phyloP scores from a whole-genome alignment of 2,329 filamentous ascomycete species.

The Blastomyces emzantsi region DNA sequence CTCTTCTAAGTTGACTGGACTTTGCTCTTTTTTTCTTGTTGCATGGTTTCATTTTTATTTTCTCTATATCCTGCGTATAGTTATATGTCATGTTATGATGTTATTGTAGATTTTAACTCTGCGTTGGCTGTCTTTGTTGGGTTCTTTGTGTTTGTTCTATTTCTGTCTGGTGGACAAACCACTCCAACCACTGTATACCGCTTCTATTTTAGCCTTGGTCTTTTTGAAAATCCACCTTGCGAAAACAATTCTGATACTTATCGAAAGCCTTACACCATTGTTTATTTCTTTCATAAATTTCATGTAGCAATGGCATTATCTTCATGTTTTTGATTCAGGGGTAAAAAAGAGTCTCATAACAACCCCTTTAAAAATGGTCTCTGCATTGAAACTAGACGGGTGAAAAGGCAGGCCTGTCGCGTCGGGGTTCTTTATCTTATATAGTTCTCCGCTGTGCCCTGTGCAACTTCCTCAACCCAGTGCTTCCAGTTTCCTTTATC shows the following conservation, averaged over 20 bases:
- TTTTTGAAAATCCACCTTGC: background rate
- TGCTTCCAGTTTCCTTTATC: background rate
- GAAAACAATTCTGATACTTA: background rate
- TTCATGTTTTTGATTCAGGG: background rate
- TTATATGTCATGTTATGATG: background rate
- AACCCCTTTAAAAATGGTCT: background rate
- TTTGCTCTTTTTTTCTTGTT: background rate
- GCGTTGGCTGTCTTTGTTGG: background rate
- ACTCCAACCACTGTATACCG: background rate
- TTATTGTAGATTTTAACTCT: background rate
- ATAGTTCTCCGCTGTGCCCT: background rate
- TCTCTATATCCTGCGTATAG: background rate
- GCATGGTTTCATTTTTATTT: background rate
- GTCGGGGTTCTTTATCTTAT: background rate
- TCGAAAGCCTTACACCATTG: background rate
- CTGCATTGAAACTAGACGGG: background rate
- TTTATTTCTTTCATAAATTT: background rate
- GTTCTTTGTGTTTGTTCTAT: slow-evolving; percentile 3
- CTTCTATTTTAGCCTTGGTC: background rate
- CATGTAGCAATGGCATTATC: background rate
- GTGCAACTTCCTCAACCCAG: background rate
- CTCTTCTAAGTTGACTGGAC: background rate
- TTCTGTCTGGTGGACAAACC: background rate
- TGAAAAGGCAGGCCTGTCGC: background rate
- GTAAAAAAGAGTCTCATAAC: background rate